These are phyloP conservation scores for Cutaneotrichosporon daszewskae DNA, from an alignment of 1,284 basidiomycete species.

Conservation along the genomic window DNA sequence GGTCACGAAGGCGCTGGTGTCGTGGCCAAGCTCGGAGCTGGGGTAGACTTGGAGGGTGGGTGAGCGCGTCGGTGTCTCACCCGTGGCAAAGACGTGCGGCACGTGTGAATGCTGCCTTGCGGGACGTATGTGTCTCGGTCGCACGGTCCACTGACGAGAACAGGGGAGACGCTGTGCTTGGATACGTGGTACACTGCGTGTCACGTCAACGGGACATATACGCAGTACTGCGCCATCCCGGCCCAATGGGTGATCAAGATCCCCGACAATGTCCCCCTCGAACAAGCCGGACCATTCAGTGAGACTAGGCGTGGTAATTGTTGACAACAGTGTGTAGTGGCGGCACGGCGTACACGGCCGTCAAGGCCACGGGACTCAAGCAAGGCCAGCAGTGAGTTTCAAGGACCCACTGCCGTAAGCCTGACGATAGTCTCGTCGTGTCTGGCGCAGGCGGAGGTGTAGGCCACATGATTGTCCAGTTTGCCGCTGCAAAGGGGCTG, in stretches of 20 bases:
- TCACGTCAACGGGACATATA: conserved; percentile 14
- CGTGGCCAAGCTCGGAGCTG: conserved; percentile 15
- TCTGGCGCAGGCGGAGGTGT: conserved; percentile 17
- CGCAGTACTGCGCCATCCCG: conserved; percentile 12
- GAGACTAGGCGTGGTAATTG: too few species aligned
- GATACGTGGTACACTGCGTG: conserved; percentile 9
- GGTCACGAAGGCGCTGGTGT: conserved; percentile 19
- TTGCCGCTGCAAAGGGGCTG: conserved; percentile 14
- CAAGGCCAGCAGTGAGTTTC: conserved; percentile 3
- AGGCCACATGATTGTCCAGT: conserved; percentile 20
- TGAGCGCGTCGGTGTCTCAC: conserved; percentile 14
- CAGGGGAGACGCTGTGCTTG: conserved; percentile 15
- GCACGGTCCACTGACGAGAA: not conserved
- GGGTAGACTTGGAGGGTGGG: conserved; percentile 16
- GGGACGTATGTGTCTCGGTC: too few species aligned
- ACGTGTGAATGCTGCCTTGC: conserved; percentile 19
- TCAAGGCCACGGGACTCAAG: conserved; percentile 15
- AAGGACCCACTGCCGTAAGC: too few species aligned
- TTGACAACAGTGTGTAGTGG: conserved; percentile 12
- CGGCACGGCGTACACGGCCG: conserved; percentile 18
- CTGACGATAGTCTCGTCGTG: too few species aligned
- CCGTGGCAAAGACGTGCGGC: conserved; percentile 10
- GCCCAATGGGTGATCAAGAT: conserved; percentile 14
- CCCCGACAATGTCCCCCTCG: conserved; percentile 12
- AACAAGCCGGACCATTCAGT: conserved; percentile 18